phyloP scores from a whole-genome alignment of 495 filamentous ascomycete genomes.

The Physcia stellaris region DNA sequence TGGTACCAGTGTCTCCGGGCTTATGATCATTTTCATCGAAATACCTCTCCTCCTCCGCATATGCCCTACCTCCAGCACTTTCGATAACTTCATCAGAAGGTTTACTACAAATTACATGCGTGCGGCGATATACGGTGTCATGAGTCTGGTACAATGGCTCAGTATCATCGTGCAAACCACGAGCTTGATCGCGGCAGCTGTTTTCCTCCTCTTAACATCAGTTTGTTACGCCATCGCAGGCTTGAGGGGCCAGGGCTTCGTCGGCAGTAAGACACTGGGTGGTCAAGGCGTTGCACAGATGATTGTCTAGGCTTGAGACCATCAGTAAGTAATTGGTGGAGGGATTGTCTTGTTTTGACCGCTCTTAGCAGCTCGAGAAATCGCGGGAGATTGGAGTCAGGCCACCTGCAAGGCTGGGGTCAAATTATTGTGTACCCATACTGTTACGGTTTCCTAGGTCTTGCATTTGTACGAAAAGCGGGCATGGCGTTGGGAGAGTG shows the following conservation, averaged over 20 bases:
- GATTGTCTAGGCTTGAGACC: slow-evolving; percentile 62
- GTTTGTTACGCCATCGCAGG: slow-evolving; percentile 75
- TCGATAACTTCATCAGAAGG: slow-evolving; percentile 80
- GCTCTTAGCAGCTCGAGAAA: too few species aligned
- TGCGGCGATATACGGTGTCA: slow-evolving; percentile 71
- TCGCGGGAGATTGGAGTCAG: too few species aligned
- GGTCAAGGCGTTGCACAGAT: slow-evolving; percentile 93
- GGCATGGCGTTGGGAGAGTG: too few species aligned
- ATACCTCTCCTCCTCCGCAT: slow-evolving; percentile 93
- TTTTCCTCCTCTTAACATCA: slow-evolving; percentile 64
- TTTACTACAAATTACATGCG: slow-evolving; percentile 97
- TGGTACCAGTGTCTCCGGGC: slow-evolving; percentile 49
- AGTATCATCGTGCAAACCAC: slow-evolving; percentile 46
- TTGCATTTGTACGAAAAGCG: too few species aligned
- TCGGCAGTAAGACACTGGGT: slow-evolving; percentile 92
- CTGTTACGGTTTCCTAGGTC: too few species aligned
- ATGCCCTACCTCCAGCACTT: slow-evolving; percentile 82
- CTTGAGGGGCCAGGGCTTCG: slow-evolving; percentile 83
- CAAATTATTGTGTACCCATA: too few species aligned
- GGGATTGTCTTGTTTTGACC: too few species aligned
- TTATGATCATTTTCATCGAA: slow-evolving; percentile 92
- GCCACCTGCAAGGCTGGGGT: too few species aligned
- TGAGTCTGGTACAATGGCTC: slow-evolving; percentile 74
- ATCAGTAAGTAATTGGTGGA: too few species aligned
- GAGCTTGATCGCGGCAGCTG: slow-evolving; percentile 73